phyloP scores from a whole-genome alignment of 768 basidiomycete genomes.

The Tephrocybe sp. region DNA sequence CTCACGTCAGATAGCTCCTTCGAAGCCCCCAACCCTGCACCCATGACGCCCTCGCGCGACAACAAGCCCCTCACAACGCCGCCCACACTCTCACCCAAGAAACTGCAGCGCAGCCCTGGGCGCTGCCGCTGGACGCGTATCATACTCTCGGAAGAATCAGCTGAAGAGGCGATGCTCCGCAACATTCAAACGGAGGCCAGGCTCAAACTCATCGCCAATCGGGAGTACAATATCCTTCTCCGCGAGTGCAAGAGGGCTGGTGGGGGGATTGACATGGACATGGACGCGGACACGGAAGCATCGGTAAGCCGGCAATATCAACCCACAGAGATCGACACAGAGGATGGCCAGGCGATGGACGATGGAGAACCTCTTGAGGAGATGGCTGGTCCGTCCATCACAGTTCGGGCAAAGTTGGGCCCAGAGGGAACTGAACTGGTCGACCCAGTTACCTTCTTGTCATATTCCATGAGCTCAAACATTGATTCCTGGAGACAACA shows the following conservation, averaged over 20 bases:
- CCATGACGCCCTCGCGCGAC: conserved; percentile 6
- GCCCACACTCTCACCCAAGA: conserved; percentile 8
- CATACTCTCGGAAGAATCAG: conserved; percentile 5
- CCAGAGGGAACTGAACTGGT: conserved; percentile 4
- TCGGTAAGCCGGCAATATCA: conserved; percentile 2
- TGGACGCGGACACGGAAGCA: conserved; percentile 5
- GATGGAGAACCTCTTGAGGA: not conserved
- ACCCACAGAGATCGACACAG: not conserved
- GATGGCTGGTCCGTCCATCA: not conserved
- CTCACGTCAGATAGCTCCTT: conserved; percentile 6
- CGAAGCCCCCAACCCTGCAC: not conserved
- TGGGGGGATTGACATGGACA: not conserved
- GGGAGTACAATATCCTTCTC: conserved; percentile 12
- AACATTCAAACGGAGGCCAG: not conserved
- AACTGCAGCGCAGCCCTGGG: conserved; percentile 15
- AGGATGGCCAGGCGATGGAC: not conserved
- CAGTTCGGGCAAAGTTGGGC: not conserved
- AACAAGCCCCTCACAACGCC: conserved; percentile 6
- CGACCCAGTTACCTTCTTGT: not conserved
- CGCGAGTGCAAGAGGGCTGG: conserved; percentile 5
- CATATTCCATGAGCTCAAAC: not conserved
- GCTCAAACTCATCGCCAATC: conserved; percentile 6
- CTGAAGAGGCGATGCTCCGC: conserved; percentile 3
- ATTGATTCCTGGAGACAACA: not conserved
- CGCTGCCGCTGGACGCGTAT: conserved; percentile 11